phyloP scores from a whole-genome alignment of 345 rosid genomes.

The Lumnitzera littorea region DNA sequence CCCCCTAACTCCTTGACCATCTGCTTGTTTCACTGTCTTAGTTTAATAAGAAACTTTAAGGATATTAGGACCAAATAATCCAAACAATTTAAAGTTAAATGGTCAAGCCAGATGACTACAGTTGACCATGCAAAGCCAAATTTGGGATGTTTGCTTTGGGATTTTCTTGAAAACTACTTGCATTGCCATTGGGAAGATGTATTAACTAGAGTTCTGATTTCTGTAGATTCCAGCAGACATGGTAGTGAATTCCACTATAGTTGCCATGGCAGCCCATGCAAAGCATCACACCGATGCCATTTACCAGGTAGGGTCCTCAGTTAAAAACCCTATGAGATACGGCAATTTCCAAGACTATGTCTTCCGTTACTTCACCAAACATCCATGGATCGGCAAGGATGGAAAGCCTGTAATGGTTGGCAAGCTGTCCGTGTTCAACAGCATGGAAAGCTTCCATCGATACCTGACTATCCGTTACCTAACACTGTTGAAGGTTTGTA shows the following conservation, averaged over 20 bases:
- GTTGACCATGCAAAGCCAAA: no score
- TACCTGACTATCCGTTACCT: conserved; percentile 68
- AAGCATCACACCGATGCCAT: conserved; percentile 21
- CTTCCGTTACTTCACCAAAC: conserved; percentile 39
- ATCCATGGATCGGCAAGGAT: conserved; percentile 77
- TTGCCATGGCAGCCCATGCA: conserved; percentile 46
- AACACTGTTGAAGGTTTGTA: conserved; percentile 48
- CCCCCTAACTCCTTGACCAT: no score
- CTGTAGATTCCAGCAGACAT: conserved; percentile 76
- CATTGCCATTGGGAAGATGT: no score
- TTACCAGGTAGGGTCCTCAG: conserved; percentile 79
- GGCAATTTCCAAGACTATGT: conserved; percentile 31
- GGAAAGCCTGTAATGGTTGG: conserved; percentile 59
- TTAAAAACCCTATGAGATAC: conserved; percentile 39
- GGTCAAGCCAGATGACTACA: no score
- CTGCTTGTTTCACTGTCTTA: no score
- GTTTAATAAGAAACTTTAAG: no score
- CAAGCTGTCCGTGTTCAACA: conserved; percentile 29
- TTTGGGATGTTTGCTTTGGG: no score
- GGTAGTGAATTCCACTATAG: conserved; percentile 69
- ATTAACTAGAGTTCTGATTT: background rate
- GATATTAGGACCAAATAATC: no score
- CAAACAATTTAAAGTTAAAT: no score
- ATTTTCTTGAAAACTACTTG: no score
- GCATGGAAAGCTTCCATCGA: conserved; percentile 69